These are phyloP conservation scores for Amaranthus tricolor DNA, from an alignment of 179 eudicot genomes.

Conservation along the genomic window DNA sequence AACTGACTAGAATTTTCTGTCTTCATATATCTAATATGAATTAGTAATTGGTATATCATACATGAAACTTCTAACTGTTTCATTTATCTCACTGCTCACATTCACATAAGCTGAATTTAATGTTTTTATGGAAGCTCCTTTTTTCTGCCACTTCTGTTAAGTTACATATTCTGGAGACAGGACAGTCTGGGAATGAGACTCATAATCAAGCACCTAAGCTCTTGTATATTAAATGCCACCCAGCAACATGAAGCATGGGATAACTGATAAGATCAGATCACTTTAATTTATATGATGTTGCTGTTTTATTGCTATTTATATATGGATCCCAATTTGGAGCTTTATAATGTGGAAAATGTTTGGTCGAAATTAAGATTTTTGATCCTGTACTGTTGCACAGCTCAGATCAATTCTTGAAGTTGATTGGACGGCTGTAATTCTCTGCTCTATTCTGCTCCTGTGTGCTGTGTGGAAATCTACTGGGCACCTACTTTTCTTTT, in stretches of 20 bases:
- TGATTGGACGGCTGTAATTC: constrained; percentile 20
- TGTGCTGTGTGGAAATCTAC: constrained; percentile 13
- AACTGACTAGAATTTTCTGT: not conserved
- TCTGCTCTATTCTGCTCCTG: not conserved
- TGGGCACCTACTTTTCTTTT: constrained; percentile 16
- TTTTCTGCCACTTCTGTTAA: constrained; percentile 1
- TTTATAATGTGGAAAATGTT: not conserved
- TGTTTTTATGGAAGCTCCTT: not conserved
- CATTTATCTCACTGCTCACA: not conserved
- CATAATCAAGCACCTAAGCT: not conserved
- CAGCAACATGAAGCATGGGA: constrained; percentile 12
- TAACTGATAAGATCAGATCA: not conserved
- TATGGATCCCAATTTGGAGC: not conserved
- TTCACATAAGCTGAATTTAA: not conserved
- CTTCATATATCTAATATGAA: not conserved
- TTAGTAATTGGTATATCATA: not conserved
- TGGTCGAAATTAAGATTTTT: not conserved
- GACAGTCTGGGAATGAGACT: not conserved
- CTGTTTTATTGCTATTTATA: not conserved
- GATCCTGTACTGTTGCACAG: not conserved
- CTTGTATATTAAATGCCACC: constrained; percentile 4
- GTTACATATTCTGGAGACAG: not conserved
- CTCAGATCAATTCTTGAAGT: not conserved
- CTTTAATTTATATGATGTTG: not conserved
- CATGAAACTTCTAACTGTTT: not conserved